Evolutionary conservation across 768 basidiomycete species (phyloP).

Genomic region (Russula sp.): DNA sequence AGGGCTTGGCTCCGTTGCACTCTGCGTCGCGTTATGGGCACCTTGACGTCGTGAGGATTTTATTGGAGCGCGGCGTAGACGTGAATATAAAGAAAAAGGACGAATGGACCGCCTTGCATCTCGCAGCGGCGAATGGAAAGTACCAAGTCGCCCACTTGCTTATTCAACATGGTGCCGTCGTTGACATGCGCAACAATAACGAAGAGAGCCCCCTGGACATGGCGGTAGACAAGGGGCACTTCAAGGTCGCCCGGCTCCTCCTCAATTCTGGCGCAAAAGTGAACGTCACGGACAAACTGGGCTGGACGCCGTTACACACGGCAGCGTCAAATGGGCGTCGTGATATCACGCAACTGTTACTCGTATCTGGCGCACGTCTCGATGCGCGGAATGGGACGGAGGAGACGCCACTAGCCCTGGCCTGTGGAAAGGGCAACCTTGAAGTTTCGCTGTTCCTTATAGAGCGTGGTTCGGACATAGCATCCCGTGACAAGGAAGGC

Average conservation of each 20-base stretch:
- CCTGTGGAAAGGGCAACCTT: not conserved
- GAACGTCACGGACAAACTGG: not conserved
- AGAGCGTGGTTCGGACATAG: not conserved
- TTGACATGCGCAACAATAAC: not conserved
- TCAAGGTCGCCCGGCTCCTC: not conserved
- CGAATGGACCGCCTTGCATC: conserved; percentile 4
- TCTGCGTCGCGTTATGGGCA: not conserved
- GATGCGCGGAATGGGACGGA: not conserved
- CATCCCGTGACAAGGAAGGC: not conserved
- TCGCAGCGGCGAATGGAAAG: not conserved
- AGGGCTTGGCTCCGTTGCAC: not conserved
- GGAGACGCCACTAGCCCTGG: not conserved
- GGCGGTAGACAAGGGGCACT: not conserved
- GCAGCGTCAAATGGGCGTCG: not conserved
- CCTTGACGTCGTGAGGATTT: not conserved
- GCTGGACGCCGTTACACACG: not conserved
- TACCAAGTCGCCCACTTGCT: not conserved
- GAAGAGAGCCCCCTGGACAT: conserved; percentile 1
- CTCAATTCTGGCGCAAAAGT: not conserved
- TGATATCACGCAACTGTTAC: not conserved
- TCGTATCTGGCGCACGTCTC: not conserved
- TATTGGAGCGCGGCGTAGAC: not conserved
- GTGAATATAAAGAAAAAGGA: not conserved
- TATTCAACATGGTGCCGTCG: not conserved
- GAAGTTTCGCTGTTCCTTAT: not conserved